Base-by-base conservation (phyloP, 73 alveolate genomes). In the Urostyla sp. region DNA sequence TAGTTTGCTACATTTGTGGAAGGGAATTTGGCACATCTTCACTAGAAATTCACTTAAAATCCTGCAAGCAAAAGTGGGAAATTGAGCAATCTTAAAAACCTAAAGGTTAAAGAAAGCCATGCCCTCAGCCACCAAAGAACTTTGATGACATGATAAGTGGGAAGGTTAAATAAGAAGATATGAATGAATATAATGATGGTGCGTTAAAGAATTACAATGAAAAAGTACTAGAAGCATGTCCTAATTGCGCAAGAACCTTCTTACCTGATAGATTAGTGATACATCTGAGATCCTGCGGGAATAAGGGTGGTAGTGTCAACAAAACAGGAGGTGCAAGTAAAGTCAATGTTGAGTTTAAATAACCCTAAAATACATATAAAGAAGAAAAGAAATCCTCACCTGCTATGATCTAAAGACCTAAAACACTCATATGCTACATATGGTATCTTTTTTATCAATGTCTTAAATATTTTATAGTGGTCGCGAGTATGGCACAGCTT, bases 1-100 rank as follows among this genome's bases (percentile, higher is more conserved):
- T 94, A 40, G 88, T 94, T 35, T 94, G 98, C 57, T 94, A 94
- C 53, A 84, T 94, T 36, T 92, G 98, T 49, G 98, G 98, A 82
- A 92, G 98, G 82, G 97, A 94, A 92, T 94, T 83, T 28, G 98
- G 98, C 28, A 93, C 97, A 21, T 74, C 91, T 36, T 67, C 92
- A 18, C 55, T 93, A 5, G 84, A 85, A 55, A 91, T 93, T 66
- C 98, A 93, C 63, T 34, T 87, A 35, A 93, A 91, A 72, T 66
- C 87, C 24, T 93, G 96, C 67, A 79, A 72, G 66, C 78, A 85
- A 85, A 74, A 79, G 49, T 90, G 87, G 75, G 92, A 87, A 31
- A 38, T 54, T 28, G 87, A 87, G 46, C 87, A 90, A 44, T 43
- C 35, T 1, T 31, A 44, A 57, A 75, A 80, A 46, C 94, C 97